A percentile compares a stretch with the other conserved stretches of the same genome.
These are phyloP conservation scores for Ilyonectria destructans DNA, from an alignment of 2,329 filamentous ascomycete genomes.

Conservation along the genomic window DNA sequence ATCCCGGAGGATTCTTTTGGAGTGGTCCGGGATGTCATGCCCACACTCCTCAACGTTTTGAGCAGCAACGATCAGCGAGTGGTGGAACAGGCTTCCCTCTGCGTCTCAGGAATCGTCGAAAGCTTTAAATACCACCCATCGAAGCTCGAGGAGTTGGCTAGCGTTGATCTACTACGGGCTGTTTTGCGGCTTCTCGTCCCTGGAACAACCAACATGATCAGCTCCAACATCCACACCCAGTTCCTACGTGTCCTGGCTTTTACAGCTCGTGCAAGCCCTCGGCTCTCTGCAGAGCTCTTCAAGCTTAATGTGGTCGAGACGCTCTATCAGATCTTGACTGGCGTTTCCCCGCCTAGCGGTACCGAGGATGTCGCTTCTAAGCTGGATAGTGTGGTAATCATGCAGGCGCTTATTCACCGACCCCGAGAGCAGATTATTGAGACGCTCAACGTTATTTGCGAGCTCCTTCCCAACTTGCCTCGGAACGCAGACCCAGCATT, in stretches of 20 bases:
- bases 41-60: slow-evolving; percentile 90
- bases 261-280: slow-evolving; percentile 89
- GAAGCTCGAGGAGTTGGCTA: slow-evolving; percentile 94
- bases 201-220: slow-evolving; percentile 95
- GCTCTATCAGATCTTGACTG: slow-evolving; percentile 95
- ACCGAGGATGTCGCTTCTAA: slow-evolving; percentile 85
- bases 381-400: slow-evolving; percentile 96
- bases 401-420: slow-evolving; percentile 97
- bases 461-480: slow-evolving; percentile 86
- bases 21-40: slow-evolving; percentile 96
- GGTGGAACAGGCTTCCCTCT: slow-evolving; percentile 95
- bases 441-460: slow-evolving; percentile 97
- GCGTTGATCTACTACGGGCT: slow-evolving; percentile 87
- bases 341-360: slow-evolving; percentile 89
- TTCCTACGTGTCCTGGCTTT: slow-evolving; percentile 94
- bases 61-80: slow-evolving; percentile 96
- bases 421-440: slow-evolving; percentile 97
- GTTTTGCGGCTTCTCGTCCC: slow-evolving; percentile 91
- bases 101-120: slow-evolving; percentile 95
- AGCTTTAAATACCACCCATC: slow-evolving; percentile 92
- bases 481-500: slow-evolving; percentile 64
- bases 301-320: slow-evolving; percentile 99
- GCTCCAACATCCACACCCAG: slow-evolving; percentile 94
- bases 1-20: slow-evolving; percentile 94
- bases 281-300: slow-evolving; percentile 89